These are phyloP conservation scores for Lasiodiplodia sp. DNA, from an alignment of 2,329 filamentous ascomycete species.

Conservation along the genomic window DNA sequence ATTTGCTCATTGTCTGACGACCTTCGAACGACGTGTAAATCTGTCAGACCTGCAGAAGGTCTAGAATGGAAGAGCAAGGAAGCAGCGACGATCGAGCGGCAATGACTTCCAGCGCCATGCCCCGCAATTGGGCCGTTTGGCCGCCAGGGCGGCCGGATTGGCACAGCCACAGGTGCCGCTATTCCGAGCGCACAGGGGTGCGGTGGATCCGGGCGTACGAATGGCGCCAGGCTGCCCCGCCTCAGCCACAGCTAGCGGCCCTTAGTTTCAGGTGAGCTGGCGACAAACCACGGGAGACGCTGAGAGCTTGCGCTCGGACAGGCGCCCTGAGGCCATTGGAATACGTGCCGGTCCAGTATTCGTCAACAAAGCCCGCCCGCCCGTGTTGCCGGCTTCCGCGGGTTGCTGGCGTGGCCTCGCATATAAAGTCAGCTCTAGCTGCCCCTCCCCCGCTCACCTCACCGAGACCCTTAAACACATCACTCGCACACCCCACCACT, in stretches of 20 bases:
- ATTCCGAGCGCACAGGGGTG: neutral
- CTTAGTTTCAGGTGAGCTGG: conserved; percentile 26
- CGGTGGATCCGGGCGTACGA: neutral
- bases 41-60: no score
- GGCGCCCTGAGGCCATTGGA: neutral
- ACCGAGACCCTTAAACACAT: neutral
- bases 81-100: neutral
- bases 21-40: no score
- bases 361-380: conserved; percentile 2
- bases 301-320: neutral
- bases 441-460: neutral
- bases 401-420: neutral
- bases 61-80: no score
- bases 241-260: conserved; percentile 22
- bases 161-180: conserved; percentile 20
- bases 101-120: neutral
- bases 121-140: neutral
- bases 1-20: no score
- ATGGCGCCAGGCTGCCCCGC: neutral
- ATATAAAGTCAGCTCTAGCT: conserved; percentile 7
- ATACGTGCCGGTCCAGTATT: neutral
- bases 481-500: neutral
- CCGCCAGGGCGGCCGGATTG: neutral
- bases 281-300: neutral
- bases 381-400: conserved; percentile 13